These are phyloP conservation scores for Cercophora sp. DNA, from an alignment of 495 filamentous ascomycete genomes.

Conservation along the genomic window DNA sequence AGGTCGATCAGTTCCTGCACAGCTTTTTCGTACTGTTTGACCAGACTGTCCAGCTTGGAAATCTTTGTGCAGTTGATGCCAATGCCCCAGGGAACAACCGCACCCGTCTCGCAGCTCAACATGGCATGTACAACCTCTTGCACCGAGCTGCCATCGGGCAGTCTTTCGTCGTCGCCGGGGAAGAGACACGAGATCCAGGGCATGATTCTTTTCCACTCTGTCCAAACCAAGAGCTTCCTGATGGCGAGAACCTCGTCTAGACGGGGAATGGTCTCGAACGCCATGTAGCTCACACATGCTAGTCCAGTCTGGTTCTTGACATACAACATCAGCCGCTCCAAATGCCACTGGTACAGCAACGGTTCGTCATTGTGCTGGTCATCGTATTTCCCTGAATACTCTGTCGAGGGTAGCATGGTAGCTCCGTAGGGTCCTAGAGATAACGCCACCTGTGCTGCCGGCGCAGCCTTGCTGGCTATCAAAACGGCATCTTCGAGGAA, in stretches of 20 bases:
- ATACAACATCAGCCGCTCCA: slow-evolving; percentile 49
- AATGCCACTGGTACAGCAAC: slow-evolving; percentile 52
- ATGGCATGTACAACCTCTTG: slow-evolving; percentile 44
- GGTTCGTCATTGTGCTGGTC: slow-evolving; percentile 37
- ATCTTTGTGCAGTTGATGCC: slow-evolving; percentile 66
- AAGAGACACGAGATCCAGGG: slow-evolving; percentile 65
- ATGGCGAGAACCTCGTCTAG: slow-evolving; percentile 58
- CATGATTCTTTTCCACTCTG: slow-evolving; percentile 16
- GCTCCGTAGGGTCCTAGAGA: slow-evolving; percentile 64
- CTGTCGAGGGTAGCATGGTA: slow-evolving; percentile 57
- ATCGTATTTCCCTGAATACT: slow-evolving; percentile 61
- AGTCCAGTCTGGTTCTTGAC: slow-evolving; percentile 14
- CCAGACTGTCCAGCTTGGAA: slow-evolving; percentile 45
- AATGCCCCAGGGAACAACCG: slow-evolving; percentile 51
- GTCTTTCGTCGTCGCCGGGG: slow-evolving; percentile 39
- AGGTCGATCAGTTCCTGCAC: slow-evolving; percentile 32
- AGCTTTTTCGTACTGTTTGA: slow-evolving; percentile 43
- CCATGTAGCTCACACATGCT: slow-evolving; percentile 49
- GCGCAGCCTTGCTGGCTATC: slow-evolving; percentile 33
- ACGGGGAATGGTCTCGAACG: slow-evolving; percentile 61
- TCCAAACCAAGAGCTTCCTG: slow-evolving; percentile 32
- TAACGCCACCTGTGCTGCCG: slow-evolving; percentile 38
- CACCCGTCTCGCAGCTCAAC: slow-evolving; percentile 27
- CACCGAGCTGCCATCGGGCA: slow-evolving; percentile 44
- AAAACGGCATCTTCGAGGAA: slow-evolving; percentile 33